Evolutionary conservation across 441 rosid species (phyloP), one percentile per base, ranked within the genome.

Genomic region (Rhodomyrtus psidioides): DNA sequence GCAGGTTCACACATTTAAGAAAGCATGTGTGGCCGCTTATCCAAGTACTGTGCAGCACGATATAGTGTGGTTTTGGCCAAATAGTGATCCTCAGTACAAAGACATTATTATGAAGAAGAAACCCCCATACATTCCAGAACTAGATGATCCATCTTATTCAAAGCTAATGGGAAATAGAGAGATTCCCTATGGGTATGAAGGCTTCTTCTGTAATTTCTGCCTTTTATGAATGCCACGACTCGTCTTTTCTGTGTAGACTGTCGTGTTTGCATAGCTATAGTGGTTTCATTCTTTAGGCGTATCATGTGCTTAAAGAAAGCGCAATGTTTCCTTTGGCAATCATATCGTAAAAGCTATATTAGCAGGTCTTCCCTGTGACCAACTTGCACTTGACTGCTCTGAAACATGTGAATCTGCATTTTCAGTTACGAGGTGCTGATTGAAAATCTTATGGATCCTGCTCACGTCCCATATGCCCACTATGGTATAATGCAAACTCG

Each of bases 401-500:
- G 21, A 54, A 58, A 65, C 74, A 79, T 16, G 13, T 62, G 75
- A 28, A 82, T 84, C 84, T 88, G 62, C 82, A 74, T 79, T 92
- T 90, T 89, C 90, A 97, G 99, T 92, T 96, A 97, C 51, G 99
- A 97, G 84, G 94, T 97, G 55, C 85, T 96, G 90, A 53, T 94
- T 55, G 99, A 96, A 89, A 97, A 97, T 86, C 94, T 97, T 55
- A 95, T 96, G 98, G 99, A 97, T 89, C 99, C 98, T 74, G 94
- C 98, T 90, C 99, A 97, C 91, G 97, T 95, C 88, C 98, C 97
- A 27, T 97, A 96, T 89, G 98, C 99, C 65, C 99, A 97, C 89
- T 91, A 94, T 87, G 95, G 98, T 84, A 74, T 97, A 84, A 92
- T 96, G 97, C 86, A 75, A 87, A 83, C 87, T 55, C 82, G 54